Base-by-base conservation (phyloP, 1,284 basidiomycete genomes). In the Boletus austroedulis region DNA sequence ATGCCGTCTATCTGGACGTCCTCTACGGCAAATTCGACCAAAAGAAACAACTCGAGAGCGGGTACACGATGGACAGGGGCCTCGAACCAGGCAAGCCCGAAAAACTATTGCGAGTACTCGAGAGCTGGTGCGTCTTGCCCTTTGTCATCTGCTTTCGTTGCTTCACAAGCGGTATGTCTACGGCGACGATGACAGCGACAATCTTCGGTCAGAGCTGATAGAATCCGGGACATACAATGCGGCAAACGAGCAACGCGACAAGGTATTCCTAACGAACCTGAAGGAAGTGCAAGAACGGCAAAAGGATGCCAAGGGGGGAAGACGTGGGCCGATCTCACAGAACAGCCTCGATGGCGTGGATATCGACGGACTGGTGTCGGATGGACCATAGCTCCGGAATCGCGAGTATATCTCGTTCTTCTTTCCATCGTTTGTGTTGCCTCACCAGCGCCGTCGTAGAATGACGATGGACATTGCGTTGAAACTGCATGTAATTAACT, bases 11-110 rank as follows among this genome's bases (percentile, higher is more conserved):
- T 73, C 85, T 92, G 40, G 90, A 92, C 65, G 79, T 98, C 49
- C 80, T 98, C 41, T 84, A 85, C 46, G 95, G 93, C 14, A 94
- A 92, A 67, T 86, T 99, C 50, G 92, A 98, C 73, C 95, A 98
- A 76, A 91, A 92, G 67, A 82, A 89, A 64, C 82, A 92, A 61
- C 81, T 98, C 59, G 90, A 96, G 70, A 86, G 98, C 31, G 92
- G 96, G 71, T 93, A 91, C 68, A 92, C 90, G 0, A 87, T 94
- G 76, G 95, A 95, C 1, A 78, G 96, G 48, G 95, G 98, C 74
- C 77, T 98, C 19, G 81, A 85, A 57, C 83, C 85, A 1, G 84
- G 83, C 1, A 84, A 85, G 63, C 69, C 94, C 17, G 82, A 84
- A 50, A 73, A 74, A 12, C 69, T 94, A 2, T 76, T 91, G 41